Evolutionary conservation across 2,329 filamentous ascomycete species (phyloP).

Genomic region (Parastagonospora nodorum): DNA sequence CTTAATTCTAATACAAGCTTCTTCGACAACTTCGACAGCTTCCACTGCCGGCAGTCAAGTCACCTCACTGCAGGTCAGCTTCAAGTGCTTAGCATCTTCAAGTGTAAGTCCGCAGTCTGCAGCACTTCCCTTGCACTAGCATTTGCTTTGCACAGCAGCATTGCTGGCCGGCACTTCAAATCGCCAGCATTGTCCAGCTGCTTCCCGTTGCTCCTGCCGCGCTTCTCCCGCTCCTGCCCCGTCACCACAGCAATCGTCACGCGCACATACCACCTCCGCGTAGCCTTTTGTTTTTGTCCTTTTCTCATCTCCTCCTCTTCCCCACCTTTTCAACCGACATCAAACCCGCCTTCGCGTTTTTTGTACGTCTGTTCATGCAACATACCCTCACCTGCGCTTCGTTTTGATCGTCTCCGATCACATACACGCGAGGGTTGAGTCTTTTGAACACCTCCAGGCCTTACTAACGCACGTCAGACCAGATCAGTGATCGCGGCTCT

Average conservation of each 20-base stretch:
- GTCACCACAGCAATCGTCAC: constrained; percentile 18
- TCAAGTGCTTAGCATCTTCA: constrained; percentile 16
- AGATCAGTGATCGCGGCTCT: constrained; percentile 4
- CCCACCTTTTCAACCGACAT: constrained; percentile 1
- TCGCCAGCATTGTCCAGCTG: constrained; percentile 2
- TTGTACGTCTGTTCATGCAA: constrained; percentile 2
- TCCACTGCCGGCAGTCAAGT: constrained; percentile 19
- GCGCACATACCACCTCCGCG: constrained; percentile 11
- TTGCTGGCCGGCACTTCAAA: neutral
- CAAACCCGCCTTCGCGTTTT: neutral
- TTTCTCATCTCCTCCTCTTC: constrained; percentile 3
- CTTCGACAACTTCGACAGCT: constrained; percentile 1
- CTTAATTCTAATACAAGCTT: neutral
- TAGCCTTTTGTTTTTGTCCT: constrained; percentile 7
- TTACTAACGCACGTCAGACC: constrained; percentile 18
- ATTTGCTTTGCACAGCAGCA: neutral
- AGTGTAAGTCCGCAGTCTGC: constrained; percentile 13
- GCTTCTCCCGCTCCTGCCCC: constrained; percentile 4
- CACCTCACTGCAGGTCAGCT: constrained; percentile 21
- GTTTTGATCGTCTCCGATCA: constrained; percentile 5
- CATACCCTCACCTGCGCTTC: neutral
- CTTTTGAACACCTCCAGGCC: constrained; percentile 4
- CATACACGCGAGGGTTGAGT: constrained; percentile 7
- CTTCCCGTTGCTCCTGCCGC: constrained; percentile 9
- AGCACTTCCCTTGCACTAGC: neutral